phyloP scores from a whole-genome alignment of 768 basidiomycete genomes.

The Clitopilus passeckerianus region DNA sequence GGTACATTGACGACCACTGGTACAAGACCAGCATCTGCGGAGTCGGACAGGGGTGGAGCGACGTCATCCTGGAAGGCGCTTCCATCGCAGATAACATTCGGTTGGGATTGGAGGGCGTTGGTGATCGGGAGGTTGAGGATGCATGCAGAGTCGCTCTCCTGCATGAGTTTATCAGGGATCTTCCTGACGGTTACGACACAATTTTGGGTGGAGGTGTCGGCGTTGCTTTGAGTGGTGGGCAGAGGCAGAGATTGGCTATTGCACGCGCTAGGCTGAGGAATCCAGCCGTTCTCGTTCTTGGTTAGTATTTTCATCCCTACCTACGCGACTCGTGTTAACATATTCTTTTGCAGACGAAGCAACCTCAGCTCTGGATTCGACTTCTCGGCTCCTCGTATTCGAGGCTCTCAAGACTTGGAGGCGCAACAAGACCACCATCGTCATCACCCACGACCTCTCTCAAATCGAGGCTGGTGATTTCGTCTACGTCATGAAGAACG shows the following conservation, averaged over 20 bases:
- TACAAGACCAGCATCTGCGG: slow-evolving; percentile 65
- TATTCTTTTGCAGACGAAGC: slow-evolving; percentile 56
- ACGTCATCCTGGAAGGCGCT: slow-evolving; percentile 74
- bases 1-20: slow-evolving; percentile 69
- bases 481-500: slow-evolving; percentile 87
- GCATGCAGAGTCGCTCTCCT: slow-evolving; percentile 84
- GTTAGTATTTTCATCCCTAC: slow-evolving; percentile 40
- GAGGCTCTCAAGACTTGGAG: slow-evolving; percentile 67
- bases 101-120: slow-evolving; percentile 38
- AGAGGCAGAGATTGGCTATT: slow-evolving; percentile 86
- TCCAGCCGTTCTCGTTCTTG: slow-evolving; percentile 86
- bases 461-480: slow-evolving; percentile 77
- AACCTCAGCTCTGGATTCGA: slow-evolving; percentile 80
- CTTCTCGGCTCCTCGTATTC: slow-evolving; percentile 83
- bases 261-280: slow-evolving; percentile 83
- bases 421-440: slow-evolving; percentile 77
- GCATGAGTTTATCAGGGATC: slow-evolving; percentile 77
- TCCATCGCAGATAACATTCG: slow-evolving; percentile 85
- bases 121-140: slow-evolving; percentile 63
- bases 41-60: slow-evolving; percentile 65
- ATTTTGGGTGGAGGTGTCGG: slow-evolving; percentile 65
- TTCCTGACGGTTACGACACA: slow-evolving; percentile 91
- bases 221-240: slow-evolving; percentile 82
- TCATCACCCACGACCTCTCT: slow-evolving; percentile 93
- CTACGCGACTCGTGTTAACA: slow-evolving; percentile 23